Evolutionary conservation across 352 stramenopile species (phyloP).

Genomic region (Phytopythium aichiense): DNA sequence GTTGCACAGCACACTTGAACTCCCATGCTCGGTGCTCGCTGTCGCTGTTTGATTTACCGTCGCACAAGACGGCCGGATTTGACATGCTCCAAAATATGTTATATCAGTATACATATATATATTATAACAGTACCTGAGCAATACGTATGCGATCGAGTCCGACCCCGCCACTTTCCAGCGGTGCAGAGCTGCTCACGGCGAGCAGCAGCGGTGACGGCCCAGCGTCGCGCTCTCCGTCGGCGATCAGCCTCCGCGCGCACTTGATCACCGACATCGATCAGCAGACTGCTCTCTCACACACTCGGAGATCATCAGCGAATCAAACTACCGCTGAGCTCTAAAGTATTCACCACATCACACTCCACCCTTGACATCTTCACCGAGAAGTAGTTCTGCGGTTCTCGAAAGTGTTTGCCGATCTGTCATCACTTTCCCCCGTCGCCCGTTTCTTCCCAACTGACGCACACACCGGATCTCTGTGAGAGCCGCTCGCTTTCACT

Average conservation of each 20-base stretch:
- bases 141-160: too few species aligned
- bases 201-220: not conserved
- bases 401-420: not conserved
- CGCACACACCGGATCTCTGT: not conserved
- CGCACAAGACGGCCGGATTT: not conserved
- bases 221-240: not conserved
- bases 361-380: too few species aligned
- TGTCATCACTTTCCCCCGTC: not conserved
- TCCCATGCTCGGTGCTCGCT: too few species aligned
- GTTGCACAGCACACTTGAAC: too few species aligned
- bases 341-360: too few species aligned
- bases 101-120: not conserved
- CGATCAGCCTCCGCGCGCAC: not conserved
- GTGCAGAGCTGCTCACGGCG: not conserved
- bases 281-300: too few species aligned
- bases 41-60: too few species aligned
- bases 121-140: not conserved
- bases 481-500: not conserved
- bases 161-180: too few species aligned
- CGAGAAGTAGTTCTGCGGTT: too few species aligned
- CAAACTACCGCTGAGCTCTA: too few species aligned
- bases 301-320: too few species aligned
- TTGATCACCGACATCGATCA: not conserved
- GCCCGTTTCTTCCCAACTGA: not conserved
- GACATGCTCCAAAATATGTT: not conserved